These are phyloP conservation scores for Fomitopsis betulina DNA, from an alignment of 1,284 basidiomycete genomes.

Conservation along the genomic window DNA sequence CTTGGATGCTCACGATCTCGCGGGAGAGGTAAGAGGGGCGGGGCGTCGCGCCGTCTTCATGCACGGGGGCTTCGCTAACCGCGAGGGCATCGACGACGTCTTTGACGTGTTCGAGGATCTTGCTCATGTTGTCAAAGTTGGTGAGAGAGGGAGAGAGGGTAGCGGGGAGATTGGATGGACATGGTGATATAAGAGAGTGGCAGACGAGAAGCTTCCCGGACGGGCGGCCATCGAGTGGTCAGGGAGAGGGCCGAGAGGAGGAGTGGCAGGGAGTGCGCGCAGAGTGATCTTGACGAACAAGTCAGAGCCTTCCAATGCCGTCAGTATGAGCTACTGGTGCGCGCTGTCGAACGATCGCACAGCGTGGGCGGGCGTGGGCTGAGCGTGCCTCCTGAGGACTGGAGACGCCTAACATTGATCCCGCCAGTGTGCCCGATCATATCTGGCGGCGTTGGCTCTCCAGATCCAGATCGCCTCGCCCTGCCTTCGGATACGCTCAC, in stretches of 20 bases:
- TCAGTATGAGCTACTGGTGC: neutral
- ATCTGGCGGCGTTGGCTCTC: neutral
- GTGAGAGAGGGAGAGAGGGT: neutral
- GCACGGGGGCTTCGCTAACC: constrained; percentile 7
- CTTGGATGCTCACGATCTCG: constrained; percentile 2
- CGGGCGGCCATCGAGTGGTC: neutral
- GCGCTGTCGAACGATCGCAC: too few species aligned
- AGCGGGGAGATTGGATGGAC: neutral
- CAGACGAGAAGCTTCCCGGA: too few species aligned
- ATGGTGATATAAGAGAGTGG: too few species aligned
- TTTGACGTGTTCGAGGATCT: constrained; percentile 1
- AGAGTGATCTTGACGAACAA: neutral
- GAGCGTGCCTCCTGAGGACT: too few species aligned
- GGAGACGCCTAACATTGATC: too few species aligned
- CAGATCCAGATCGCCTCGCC: neutral
- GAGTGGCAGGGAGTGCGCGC: neutral
- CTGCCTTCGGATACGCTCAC: neutral
- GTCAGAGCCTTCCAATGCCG: neutral
- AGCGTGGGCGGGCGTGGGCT: too few species aligned
- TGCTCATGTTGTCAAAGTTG: neutral
- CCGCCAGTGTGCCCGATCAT: neutral
- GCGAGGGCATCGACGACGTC: neutral
- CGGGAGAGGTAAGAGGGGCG: neutral
- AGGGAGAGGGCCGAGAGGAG: neutral
- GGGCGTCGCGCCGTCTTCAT: constrained; percentile 3